Base-by-base conservation (phyloP, 805 yeast genomes). In the Candida corydali region DNA sequence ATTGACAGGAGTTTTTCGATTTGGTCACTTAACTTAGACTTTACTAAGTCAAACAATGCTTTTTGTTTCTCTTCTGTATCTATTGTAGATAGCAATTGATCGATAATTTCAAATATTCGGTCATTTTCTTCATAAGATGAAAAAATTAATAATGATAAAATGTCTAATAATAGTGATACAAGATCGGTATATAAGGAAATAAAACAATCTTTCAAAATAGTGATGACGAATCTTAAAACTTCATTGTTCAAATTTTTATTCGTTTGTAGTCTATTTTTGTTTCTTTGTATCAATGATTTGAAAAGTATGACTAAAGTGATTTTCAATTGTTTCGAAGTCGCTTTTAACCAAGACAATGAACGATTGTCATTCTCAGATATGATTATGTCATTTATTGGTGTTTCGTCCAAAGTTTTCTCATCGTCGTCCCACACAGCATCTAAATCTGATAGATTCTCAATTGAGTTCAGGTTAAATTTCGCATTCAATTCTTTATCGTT, bases 321-420 rank as follows among this genome's bases (percentile, higher is more conserved):
- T 34, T 65, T 63, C 31, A 66, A 52, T 43, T 65, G 67, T 32
- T 56, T 58, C 1, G 69, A 51, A 2, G 69, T 61, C 1, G 70
- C 69, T 12, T 39, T 42, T 7, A 66, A 44, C 73, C 73, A 67
- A n/a, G 59, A 45, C 12, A 40, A 36, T 3, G 52, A 47, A 16
- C 44, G 31, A 29, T 39, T 34, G 19, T 39, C 40, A 16, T 15
- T 10, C 25, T 39, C 44, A 7, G 31, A 6, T 14, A 41, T 38
- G 2, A 19, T 16, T n/a, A 41, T 26, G 7, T 27, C 37, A 23
- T 14, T 20, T 5, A 19, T 22, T 17, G 26, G 10, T 4, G 23
- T 17, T 14, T 25, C 35, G 22, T 18, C 20, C 7, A 27, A 22
- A 8, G 36, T 20, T 25, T 28, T 20, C 6, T 25, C 40, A 28